These are phyloP conservation scores for Lophiostoma macrostomum DNA, from an alignment of 495 filamentous ascomycete species.

Conservation along the genomic window DNA sequence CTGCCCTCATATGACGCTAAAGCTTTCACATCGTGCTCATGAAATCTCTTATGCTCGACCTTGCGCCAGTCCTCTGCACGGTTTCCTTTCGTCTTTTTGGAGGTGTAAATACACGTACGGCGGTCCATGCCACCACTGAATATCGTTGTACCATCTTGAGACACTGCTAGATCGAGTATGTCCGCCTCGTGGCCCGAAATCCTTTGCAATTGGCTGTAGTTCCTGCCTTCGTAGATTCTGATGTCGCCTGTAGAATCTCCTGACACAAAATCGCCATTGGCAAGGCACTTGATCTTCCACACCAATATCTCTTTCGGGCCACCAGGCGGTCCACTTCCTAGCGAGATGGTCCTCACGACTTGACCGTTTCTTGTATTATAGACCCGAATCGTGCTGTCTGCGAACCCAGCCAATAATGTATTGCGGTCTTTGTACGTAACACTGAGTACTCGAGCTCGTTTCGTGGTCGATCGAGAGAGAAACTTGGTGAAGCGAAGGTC, in stretches of 20 bases:
- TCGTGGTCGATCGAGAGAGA: conserved; percentile 68
- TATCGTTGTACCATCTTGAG: conserved; percentile 76
- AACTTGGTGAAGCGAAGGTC: conserved; percentile 70
- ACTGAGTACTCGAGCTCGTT: conserved; percentile 82
- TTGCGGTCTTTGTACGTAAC: conserved; percentile 82
- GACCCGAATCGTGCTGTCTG: conserved; percentile 84
- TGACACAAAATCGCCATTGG: conserved; percentile 85
- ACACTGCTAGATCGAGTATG: conserved; percentile 77
- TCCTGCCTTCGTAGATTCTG: conserved; percentile 89
- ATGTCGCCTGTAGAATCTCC: conserved; percentile 93
- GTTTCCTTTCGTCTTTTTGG: conserved; percentile 66
- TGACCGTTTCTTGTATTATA: conserved; percentile 80
- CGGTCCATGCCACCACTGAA: conserved; percentile 90
- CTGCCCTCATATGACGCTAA: conserved; percentile 87
- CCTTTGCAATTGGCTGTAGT: conserved; percentile 79
- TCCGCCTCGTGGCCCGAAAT: conserved; percentile 86
- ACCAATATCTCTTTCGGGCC: conserved; percentile 83
- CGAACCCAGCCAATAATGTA: conserved; percentile 82
- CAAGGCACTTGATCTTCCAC: conserved; percentile 85
- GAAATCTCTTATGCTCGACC: conserved; percentile 75
- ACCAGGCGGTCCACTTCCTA: conserved; percentile 70
- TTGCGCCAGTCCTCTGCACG: conserved; percentile 72
- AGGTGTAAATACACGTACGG: conserved; percentile 53
- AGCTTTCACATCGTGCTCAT: conserved; percentile 90
- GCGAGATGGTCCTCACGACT: conserved; percentile 72